A percentile compares a stretch with the other conserved stretches of the same genome.
These are phyloP conservation scores for Metarhizium album DNA, from an alignment of 2,329 filamentous ascomycete genomes.

Conservation along the genomic window DNA sequence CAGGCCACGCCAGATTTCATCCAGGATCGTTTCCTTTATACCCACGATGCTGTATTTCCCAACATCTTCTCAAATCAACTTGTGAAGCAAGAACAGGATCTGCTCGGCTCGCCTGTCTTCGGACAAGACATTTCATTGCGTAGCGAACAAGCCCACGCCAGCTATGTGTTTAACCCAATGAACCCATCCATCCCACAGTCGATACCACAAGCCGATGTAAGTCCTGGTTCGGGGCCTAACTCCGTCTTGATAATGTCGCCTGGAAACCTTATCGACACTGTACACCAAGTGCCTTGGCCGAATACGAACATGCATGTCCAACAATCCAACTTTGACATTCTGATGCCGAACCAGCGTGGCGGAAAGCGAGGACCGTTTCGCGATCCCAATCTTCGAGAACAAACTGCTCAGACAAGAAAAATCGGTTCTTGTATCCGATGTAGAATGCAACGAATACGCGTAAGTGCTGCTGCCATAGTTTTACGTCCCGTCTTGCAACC, in stretches of 20 bases:
- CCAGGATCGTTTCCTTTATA: background rate
- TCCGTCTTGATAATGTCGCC: background rate
- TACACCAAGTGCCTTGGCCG: background rate
- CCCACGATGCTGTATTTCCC: background rate
- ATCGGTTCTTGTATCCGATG: conserved; percentile 51
- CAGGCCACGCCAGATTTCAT: background rate
- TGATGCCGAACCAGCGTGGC: conserved; percentile 19
- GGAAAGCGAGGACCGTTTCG: conserved; percentile 43
- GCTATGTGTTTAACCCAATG: background rate
- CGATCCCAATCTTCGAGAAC: conserved; percentile 36
- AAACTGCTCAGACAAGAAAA: conserved; percentile 46
- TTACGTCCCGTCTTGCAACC: background rate
- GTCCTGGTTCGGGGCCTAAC: background rate
- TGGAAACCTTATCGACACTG: background rate
- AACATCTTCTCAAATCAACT: conserved; percentile 3
- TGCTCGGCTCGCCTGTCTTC: background rate
- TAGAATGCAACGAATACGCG: conserved; percentile 50
- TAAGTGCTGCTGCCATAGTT: conserved; percentile 25
- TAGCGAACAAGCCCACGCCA: background rate
- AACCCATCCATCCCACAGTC: background rate
- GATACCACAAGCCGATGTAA: background rate
- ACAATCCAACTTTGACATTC: conserved; percentile 18
- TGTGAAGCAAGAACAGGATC: background rate
- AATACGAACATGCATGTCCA: conserved; percentile 8
- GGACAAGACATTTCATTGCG: background rate